Conservation (phyloP, 495 filamentous ascomycete genomes). For the Diplogelasinospora grovesii region DNA sequence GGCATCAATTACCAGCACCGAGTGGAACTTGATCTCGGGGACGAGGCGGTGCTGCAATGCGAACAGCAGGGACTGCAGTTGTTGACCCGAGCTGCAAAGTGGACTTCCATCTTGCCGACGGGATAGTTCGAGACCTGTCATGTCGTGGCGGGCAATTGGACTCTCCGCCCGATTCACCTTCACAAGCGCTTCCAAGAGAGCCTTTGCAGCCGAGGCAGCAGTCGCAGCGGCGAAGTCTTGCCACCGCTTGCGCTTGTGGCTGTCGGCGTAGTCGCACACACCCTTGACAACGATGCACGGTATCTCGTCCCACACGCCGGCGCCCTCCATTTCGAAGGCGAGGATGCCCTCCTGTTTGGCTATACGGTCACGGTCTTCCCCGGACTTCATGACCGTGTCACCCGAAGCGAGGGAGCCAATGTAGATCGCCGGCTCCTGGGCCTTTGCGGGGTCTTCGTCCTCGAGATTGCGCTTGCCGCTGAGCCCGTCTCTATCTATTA, state of each 20-base stretch:
- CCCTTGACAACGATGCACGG: conserved; percentile 30
- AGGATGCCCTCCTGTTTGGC: conserved; percentile 16
- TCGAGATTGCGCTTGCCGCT: not conserved
- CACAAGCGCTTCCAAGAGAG: conserved; percentile 3
- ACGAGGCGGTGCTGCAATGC: not conserved
- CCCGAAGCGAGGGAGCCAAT: conserved; percentile 19
- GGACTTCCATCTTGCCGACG: not conserved
- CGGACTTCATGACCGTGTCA: conserved; percentile 22
- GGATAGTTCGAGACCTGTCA: not conserved
- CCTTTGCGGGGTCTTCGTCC: not conserved
- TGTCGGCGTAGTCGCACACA: too few relatives aligned
- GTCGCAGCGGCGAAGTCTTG: conserved; percentile 32
- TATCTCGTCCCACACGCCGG: conserved; percentile 31
- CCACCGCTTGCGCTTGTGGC: conserved; percentile 36
- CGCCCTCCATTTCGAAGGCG: conserved; percentile 38
- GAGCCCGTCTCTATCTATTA: conserved; percentile 6
- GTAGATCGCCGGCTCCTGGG: conserved; percentile 7
- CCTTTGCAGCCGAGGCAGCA: conserved; percentile 22
- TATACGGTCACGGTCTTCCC: conserved; percentile 14
- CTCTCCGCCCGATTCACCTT: not conserved
- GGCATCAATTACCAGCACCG: not conserved
- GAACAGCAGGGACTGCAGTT: not conserved
- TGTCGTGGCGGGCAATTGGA: not conserved
- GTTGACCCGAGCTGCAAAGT: too few relatives aligned
- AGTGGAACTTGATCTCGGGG: not conserved